Base-by-base conservation (phyloP, 495 filamentous ascomycete species). In the Lophiostoma macrostomum region DNA sequence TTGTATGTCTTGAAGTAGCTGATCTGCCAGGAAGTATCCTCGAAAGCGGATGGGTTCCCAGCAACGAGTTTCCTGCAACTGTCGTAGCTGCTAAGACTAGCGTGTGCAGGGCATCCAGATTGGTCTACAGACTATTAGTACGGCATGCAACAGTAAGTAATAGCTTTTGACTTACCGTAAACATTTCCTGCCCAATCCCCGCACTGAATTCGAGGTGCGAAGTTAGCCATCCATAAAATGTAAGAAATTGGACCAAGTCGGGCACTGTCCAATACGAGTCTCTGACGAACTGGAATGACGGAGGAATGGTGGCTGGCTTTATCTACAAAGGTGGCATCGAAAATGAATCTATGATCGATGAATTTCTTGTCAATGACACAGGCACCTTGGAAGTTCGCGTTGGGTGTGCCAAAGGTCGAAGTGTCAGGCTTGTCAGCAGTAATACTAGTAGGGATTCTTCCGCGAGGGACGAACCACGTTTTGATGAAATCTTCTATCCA, bases 271-370 rank as follows among this genome's bases (percentile, higher is more conserved):
- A n/a, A n/a, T n/a, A n/a, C n/a, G n/a, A n/a, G n/a, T n/a, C n/a
- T n/a, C n/a, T n/a, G n/a, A n/a, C n/a, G n/a, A n/a, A n/a, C n/a
- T n/a, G n/a, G n/a, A n/a, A n/a, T n/a, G n/a, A n/a, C n/a, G n/a
- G n/a, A n/a, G n/a, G n/a, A n/a, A n/a, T n/a, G n/a, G n/a, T n/a
- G n/a, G n/a, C n/a, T n/a, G n/a, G n/a, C n/a, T n/a, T n/a, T n/a
- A n/a, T n/a, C n/a, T n/a, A n/a, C n/a, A 71, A 96, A 90, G 0
- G 83, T 86, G 0, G 82, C 86, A 69, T 97, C 80, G 64, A 95
- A 82, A 48, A 94, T 75, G 42, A 95, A 85, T 11, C 79, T 76
- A 68, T 93, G 83, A 36, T 84, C 64, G 53, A 72, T 74, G 74
- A 96, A 95, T 42, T 81, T 73, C 2, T 66, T 62, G 19, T 63